phyloP scores from a whole-genome alignment of 2,329 filamentous ascomycete genomes.

The Boeremia lycopersici region DNA sequence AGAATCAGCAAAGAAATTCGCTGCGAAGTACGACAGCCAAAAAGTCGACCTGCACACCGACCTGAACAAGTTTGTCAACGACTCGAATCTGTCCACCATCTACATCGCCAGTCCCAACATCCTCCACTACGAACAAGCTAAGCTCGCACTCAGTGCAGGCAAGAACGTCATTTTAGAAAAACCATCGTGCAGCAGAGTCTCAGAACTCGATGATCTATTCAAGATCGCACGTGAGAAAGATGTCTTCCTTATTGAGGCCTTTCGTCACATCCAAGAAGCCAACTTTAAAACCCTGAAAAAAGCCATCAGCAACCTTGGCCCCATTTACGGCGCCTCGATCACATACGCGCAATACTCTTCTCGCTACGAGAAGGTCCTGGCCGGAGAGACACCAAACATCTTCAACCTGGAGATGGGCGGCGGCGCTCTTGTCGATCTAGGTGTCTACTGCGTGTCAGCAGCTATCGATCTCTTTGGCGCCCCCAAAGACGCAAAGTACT shows the following conservation, averaged over 20 bases:
- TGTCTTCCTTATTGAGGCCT: constrained; percentile 56
- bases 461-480: constrained; percentile 56
- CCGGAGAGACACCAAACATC: constrained; percentile 55
- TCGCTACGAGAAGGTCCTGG: constrained; percentile 55
- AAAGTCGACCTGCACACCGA: constrained; percentile 48
- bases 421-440: constrained; percentile 56
- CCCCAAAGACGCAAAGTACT: constrained; percentile 50
- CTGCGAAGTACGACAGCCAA: constrained; percentile 46
- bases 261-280: constrained; percentile 56
- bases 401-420: constrained; percentile 56
- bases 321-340: constrained; percentile 53
- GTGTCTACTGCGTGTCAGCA: constrained; percentile 56
- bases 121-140: constrained; percentile 55
- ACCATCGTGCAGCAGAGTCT: constrained; percentile 52
- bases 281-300: constrained; percentile 55
- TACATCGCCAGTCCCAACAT: constrained; percentile 59
- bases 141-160: constrained; percentile 49
- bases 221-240: constrained; percentile 48
- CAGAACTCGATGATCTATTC: constrained; percentile 53
- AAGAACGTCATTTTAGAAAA: constrained; percentile 60
- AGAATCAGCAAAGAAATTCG: constrained; percentile 52
- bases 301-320: constrained; percentile 48
- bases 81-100: constrained; percentile 49
- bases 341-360: constrained; percentile 53
- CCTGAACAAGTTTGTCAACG: constrained; percentile 47